phyloP scores from a whole-genome alignment of 2,329 filamentous ascomycete species.

The Coleophoma crateriformis region DNA sequence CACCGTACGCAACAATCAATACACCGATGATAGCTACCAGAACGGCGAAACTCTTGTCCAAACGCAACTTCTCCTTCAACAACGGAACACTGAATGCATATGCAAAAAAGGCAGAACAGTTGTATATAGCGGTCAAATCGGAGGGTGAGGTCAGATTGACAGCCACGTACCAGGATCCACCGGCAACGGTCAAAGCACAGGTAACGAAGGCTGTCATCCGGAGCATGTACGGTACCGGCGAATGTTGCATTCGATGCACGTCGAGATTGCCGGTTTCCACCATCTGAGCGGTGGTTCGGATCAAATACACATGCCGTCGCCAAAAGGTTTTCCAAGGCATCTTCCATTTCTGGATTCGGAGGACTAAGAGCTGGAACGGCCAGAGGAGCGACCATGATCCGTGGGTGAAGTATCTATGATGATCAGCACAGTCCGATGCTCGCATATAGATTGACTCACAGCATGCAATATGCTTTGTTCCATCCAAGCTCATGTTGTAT shows the following conservation, averaged over 20 bases:
- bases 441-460: constrained; percentile 48
- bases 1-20: constrained; percentile 91
- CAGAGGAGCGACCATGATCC: constrained; percentile 89
- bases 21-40: constrained; percentile 84
- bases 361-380: constrained; percentile 74
- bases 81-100: constrained; percentile 94
- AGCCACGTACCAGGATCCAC: constrained; percentile 91
- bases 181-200: constrained; percentile 79
- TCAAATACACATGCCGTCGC: constrained; percentile 61
- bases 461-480: constrained; percentile 99
- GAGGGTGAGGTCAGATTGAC: constrained; percentile 89
- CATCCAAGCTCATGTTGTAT: constrained; percentile 89
- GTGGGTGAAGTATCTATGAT: constrained; percentile 73
- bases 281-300: constrained; percentile 73
- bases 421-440: constrained; percentile 3
- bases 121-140: constrained; percentile 97
- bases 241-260: constrained; percentile 44
- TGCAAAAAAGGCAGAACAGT: constrained; percentile 97
- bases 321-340: constrained; percentile 83
- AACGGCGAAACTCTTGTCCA: constrained; percentile 84
- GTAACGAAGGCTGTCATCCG: constrained; percentile 79
- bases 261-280: constrained; percentile 74
- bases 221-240: constrained; percentile 68
- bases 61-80: constrained; percentile 74
- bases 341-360: constrained; percentile 73